phyloP scores from a whole-genome alignment of 139 green algal genomes.

The Desmodesmus armatus region DNA sequence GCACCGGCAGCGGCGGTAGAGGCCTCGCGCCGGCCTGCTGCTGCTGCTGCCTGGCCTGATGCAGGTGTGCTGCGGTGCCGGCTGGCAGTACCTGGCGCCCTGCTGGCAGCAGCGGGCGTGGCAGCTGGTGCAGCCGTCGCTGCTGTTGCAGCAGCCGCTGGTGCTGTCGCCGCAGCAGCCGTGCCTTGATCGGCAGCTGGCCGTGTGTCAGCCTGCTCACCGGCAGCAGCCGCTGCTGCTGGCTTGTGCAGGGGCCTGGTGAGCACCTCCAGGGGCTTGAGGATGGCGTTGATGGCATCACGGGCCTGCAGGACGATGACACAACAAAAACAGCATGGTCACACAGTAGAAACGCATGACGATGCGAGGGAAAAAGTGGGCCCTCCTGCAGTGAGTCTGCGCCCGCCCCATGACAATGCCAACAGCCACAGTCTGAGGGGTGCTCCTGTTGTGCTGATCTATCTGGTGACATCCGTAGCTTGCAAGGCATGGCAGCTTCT shows the following conservation, averaged over 20 bases:
- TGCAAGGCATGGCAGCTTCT: too few relatives aligned
- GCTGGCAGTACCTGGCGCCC: too few relatives aligned
- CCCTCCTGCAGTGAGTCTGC: too few relatives aligned
- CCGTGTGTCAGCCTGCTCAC: conserved; percentile 21
- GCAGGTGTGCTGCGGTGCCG: not conserved
- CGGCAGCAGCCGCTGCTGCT: not conserved
- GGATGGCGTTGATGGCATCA: conserved; percentile 70
- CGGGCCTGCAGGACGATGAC: conserved; percentile 44
- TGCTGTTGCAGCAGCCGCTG: not conserved
- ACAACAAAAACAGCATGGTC: not conserved
- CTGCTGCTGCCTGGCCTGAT: not conserved
- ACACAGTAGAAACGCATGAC: too few relatives aligned
- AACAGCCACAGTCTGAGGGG: too few relatives aligned
- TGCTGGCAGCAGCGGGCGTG: conserved; percentile 42
- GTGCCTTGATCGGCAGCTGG: not conserved
- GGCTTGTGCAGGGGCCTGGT: conserved; percentile 66
- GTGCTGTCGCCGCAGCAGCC: not conserved
- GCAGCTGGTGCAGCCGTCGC: not conserved
- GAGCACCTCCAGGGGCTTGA: conserved; percentile 89
- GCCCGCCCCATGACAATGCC: too few relatives aligned
- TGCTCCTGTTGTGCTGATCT: too few relatives aligned
- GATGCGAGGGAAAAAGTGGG: too few relatives aligned
- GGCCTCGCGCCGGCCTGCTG: not conserved
- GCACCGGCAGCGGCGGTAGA: not conserved
- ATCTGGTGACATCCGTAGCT: too few relatives aligned